phyloP scores from a whole-genome alignment of 805 yeast genomes.

The Metschnikowia koreensis region DNA sequence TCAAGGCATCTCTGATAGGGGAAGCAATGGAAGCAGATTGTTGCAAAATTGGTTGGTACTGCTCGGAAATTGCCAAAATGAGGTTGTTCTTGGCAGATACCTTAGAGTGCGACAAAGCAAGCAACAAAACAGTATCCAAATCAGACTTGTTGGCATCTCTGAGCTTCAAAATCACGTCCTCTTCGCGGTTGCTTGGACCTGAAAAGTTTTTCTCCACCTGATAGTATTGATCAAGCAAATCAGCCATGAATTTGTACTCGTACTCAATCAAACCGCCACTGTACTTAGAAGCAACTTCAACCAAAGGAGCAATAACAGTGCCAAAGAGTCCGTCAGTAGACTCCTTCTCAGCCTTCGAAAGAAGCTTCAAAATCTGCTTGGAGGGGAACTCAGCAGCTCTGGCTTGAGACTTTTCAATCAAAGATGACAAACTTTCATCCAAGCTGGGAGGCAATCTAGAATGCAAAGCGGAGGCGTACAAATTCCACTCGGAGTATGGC shows the following conservation, averaged over 20 bases:
- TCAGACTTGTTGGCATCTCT: conserved; percentile 86
- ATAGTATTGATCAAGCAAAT: conserved; percentile 68
- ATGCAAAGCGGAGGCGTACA: conserved; percentile 85
- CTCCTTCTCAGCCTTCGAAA: conserved; percentile 61
- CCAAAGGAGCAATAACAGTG: conserved; percentile 69
- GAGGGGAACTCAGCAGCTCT: conserved; percentile 92
- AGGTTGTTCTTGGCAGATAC: conserved; percentile 91
- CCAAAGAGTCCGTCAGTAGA: conserved; percentile 41
- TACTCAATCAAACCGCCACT: conserved; percentile 76
- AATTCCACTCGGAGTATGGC: conserved; percentile 91
- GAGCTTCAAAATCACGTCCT: conserved; percentile 79
- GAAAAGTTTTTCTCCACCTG: conserved; percentile 75
- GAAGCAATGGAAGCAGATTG: conserved; percentile 62
- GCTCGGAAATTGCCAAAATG: conserved; percentile 77
- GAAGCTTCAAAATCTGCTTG: conserved; percentile 68
- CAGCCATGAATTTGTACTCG: conserved; percentile 73
- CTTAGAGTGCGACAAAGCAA: conserved; percentile 85
- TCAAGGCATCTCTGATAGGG: conserved; percentile 68
- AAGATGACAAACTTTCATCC: conserved; percentile 61
- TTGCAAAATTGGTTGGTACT: conserved; percentile 77
- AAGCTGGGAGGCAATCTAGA: conserved; percentile 80
- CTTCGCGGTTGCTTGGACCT: conserved; percentile 76
- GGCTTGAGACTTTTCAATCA: conserved; percentile 62
- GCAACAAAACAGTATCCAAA: conserved; percentile 65
- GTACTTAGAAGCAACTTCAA: conserved; percentile 67